Base-by-base conservation (phyloP, 371 early-diverging fungal species). In the Lichtheimia ramosa region DNA sequence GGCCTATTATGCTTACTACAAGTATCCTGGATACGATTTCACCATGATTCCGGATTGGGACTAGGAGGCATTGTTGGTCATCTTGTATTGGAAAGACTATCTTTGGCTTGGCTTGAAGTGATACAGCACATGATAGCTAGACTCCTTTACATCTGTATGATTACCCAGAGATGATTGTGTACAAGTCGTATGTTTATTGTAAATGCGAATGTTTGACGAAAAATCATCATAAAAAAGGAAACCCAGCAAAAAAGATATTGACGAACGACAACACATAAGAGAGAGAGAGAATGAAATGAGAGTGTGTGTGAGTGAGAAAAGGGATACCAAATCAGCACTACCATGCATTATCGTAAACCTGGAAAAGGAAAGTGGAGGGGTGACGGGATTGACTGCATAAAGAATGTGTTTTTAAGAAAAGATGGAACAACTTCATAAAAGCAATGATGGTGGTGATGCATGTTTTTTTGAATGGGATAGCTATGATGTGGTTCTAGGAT, bases 1-100 rank as follows among this genome's bases (percentile, higher is more conserved):
- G 54, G 81, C 81, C 8, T 81, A 77, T 48, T 81, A 81, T 63
- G 81, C 81, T 51, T 81, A 77, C 39, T 72, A 81, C 63, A 71
- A 74, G 43, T 75, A 74, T 51, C 81, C 81, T 12, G 81, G 81
- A 27, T 81, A 81, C 51, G 81, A 81, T 46, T 81, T 81, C 56
- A 66, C 71, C n/a, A 70, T 75, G 66, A 77, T 81, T 57, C 81
- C 81, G 13, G 78, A 81, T 28, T 75, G 74, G 77, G 80, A 66
- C 21, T 63, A 43, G n/a, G n/a, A n/a, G n/a, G n/a, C n/a, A n/a
- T n/a, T n/a, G n/a, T n/a, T 14, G 5, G 34, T 34, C 10, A 24
- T 51, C 13, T 5, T n/a, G n/a, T 14, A 15, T 41, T 27, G 48
- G 48, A 34, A 12, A 18, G 10, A 2, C 34, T 34, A 8, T 8